Evolutionary conservation across 352 stramenopile genomes (phyloP).

Genomic region (Phytophthora hibernalis): DNA sequence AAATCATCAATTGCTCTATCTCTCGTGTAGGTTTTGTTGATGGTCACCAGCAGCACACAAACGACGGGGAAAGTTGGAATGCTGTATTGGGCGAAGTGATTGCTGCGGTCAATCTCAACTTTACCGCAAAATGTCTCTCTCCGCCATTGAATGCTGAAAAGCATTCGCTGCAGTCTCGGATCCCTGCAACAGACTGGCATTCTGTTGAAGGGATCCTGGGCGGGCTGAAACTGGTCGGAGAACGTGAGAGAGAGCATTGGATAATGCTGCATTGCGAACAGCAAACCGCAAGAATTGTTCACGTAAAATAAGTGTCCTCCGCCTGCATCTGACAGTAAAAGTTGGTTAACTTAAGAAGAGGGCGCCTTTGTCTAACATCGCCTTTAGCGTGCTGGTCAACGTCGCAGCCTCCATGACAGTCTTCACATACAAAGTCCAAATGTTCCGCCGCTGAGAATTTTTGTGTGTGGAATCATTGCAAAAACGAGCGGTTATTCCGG

Average conservation of each 20-base stretch:
- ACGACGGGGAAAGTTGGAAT: too few relatives aligned
- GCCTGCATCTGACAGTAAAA: background rate
- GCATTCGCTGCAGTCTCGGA: background rate
- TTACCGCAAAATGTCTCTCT: background rate
- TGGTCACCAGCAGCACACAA: background rate
- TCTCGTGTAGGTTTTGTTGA: too few relatives aligned
- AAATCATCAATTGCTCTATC: too few relatives aligned
- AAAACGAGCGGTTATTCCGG: constrained; percentile 24
- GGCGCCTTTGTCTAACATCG: background rate
- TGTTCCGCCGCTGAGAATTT: background rate
- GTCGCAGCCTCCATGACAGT: constrained; percentile 2
- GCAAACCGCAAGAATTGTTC: constrained; percentile 5
- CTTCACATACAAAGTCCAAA: constrained; percentile 17
- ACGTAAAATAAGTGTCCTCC: background rate
- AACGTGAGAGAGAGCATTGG: background rate
- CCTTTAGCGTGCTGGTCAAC: constrained; percentile 14
- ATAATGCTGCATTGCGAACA: background rate
- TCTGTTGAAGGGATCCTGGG: constrained; percentile 16
- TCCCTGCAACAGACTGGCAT: too few relatives aligned
- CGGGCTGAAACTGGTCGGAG: constrained; percentile 4
- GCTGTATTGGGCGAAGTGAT: too few relatives aligned
- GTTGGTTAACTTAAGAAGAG: background rate
- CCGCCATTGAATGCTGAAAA: background rate
- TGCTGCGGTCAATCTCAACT: too few relatives aligned
- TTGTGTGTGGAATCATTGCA: background rate